These are phyloP conservation scores for Trametes cinnabarina DNA, from an alignment of 768 basidiomycete genomes.

Conservation along the genomic window DNA sequence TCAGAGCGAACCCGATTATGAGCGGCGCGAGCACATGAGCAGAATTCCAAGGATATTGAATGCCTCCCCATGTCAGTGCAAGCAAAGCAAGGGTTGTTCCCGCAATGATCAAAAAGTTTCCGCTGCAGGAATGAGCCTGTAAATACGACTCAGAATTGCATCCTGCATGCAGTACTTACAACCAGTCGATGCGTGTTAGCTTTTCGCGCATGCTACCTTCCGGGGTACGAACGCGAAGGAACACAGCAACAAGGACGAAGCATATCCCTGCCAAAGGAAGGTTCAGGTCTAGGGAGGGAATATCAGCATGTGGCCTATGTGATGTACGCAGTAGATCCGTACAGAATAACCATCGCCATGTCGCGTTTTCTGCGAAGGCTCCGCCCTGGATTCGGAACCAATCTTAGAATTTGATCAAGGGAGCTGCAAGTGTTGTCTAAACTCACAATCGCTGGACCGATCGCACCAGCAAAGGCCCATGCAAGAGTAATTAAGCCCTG, in stretches of 20 bases:
- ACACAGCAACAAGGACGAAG: slow-evolving; percentile 7
- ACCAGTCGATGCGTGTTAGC: slow-evolving; percentile 35
- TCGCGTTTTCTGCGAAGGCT: slow-evolving; percentile 11
- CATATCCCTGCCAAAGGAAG: slow-evolving; percentile 27
- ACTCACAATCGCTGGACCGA: slow-evolving; percentile 27
- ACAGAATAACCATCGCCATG: slow-evolving; percentile 20
- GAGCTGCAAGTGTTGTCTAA: too few species aligned
- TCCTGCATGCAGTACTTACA: slow-evolving; percentile 29
- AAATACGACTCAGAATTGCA: too few species aligned
- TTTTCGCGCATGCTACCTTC: slow-evolving; percentile 27
- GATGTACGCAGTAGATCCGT: not conserved
- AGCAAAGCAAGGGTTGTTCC: slow-evolving; percentile 33
- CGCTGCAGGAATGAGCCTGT: slow-evolving; percentile 31
- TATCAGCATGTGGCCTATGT: not conserved
- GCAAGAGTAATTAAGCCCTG: slow-evolving; percentile 14
- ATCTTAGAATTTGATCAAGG: too few species aligned
- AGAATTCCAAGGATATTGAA: slow-evolving; percentile 38
- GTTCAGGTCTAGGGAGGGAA: slow-evolving; percentile 31
- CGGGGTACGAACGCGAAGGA: slow-evolving; percentile 25
- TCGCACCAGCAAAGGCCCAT: slow-evolving; percentile 8
- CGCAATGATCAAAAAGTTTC: slow-evolving; percentile 35
- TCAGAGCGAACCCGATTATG: slow-evolving; percentile 35
- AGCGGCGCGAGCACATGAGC: slow-evolving; percentile 40
- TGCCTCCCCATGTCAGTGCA: slow-evolving; percentile 43
- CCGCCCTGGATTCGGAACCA: slow-evolving; percentile 19